These are phyloP conservation scores for Penicillium paneum DNA, from an alignment of 2,329 filamentous ascomycete genomes.

Conservation along the genomic window DNA sequence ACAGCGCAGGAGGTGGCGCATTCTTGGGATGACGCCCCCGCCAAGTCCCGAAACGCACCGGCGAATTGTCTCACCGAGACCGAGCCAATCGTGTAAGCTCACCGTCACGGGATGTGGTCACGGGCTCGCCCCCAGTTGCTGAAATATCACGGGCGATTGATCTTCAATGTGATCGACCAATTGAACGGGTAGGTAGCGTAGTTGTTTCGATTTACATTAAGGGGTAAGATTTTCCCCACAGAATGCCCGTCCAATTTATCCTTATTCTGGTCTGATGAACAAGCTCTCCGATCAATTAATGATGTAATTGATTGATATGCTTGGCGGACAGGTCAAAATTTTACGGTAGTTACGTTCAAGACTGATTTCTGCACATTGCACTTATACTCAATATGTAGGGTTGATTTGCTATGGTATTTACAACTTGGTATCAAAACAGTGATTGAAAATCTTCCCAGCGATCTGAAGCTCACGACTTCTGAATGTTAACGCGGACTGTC, in stretches of 20 bases:
- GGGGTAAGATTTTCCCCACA: not conserved
- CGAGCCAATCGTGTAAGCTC: not conserved
- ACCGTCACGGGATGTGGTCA: not conserved
- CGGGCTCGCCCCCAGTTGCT: not conserved
- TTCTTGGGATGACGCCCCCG: not conserved
- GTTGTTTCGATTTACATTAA: not conserved
- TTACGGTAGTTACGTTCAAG: not conserved
- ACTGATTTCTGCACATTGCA: not conserved
- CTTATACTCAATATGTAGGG: too few relatives aligned
- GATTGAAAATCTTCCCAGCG: not conserved
- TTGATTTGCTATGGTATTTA: not conserved
- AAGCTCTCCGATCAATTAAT: not conserved
- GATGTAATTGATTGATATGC: not conserved
- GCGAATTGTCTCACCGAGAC: not conserved
- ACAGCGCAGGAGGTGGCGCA: not conserved
- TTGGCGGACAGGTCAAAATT: not conserved
- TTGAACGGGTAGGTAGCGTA: not conserved
- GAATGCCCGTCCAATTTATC: not conserved
- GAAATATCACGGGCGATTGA: not conserved
- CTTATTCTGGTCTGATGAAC: not conserved
- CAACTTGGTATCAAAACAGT: not conserved
- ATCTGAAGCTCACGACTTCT: not conserved
- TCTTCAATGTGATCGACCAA: not conserved
- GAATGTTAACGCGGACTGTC: constrained; percentile 27
- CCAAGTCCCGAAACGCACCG: not conserved